phyloP scores from a whole-genome alignment of 1,139 yeast genomes.

The Geotrichum bryndzae region DNA sequence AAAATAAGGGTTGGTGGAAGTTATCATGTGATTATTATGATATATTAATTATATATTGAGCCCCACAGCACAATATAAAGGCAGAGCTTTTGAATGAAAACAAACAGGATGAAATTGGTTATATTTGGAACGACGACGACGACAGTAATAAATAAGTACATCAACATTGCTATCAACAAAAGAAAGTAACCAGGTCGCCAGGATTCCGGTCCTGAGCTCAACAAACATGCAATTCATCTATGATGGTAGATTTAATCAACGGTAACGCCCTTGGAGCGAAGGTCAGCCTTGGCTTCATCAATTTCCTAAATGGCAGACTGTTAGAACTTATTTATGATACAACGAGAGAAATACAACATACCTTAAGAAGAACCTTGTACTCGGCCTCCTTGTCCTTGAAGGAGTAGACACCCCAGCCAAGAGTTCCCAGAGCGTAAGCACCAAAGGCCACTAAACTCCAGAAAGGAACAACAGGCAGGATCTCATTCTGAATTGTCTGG shows the following conservation, averaged over 20 bases:
- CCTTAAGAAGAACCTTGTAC: conserved; percentile 53
- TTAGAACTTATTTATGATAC: background rate
- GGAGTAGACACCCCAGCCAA: conserved; percentile 66
- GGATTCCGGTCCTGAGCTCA: background rate
- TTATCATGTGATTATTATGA: background rate
- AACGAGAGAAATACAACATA: conserved; percentile 18
- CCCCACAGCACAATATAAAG: too few species aligned
- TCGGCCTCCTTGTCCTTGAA: conserved; percentile 70
- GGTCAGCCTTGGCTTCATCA: conserved; percentile 58
- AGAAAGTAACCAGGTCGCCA: conserved; percentile 5
- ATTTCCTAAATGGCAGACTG: conserved; percentile 41
- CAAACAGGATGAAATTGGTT: background rate
- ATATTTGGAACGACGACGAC: background rate
- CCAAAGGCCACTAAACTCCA: conserved; percentile 71
- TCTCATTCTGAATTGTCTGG: conserved; percentile 45
- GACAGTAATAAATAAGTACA: background rate
- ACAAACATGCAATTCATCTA: background rate
- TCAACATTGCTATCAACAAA: background rate
- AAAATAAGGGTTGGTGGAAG: too few species aligned
- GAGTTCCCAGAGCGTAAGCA: conserved; percentile 59
- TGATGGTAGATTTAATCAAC: conserved; percentile 37
- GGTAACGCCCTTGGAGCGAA: conserved; percentile 52
- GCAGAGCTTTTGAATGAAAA: too few species aligned
- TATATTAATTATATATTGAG: too few species aligned
- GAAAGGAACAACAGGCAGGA: conserved; percentile 64